Base-by-base conservation (phyloP, 1,139 yeast genomes). In the Pichia sp. region DNA sequence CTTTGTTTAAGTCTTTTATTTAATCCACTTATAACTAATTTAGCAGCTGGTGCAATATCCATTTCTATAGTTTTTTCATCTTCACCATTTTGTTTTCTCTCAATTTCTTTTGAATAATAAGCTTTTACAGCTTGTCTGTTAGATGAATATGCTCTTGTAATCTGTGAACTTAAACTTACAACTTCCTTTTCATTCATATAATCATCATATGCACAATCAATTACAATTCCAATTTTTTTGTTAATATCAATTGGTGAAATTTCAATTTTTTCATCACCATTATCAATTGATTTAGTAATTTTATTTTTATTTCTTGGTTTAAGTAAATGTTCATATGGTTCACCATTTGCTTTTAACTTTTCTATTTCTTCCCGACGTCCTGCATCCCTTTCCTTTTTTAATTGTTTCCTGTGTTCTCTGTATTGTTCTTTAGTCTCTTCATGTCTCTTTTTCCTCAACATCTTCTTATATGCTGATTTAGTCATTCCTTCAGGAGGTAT, bases 161-260 rank as follows among this genome's bases (percentile, higher is more conserved):
- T 74, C 66, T 92, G 98, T 53, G 81, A 78, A 9, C 90, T 79
- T 63, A 90, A 68, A 26, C 96, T 86, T 2, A 77, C 78, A 42
- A 86, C 77, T 61, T 92, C 97, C 63, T 74, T 82, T 38, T 81
- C 85, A 45, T 75, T 79, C 98, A 92, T 92, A 60, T 86, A 66
- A 40, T 86, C 89, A 62, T 92, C 98, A 65, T 92, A 92, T 29
- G 76, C 86, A 67, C 98, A 92, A 66, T 92, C 98, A 56, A 92
- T 65, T 26, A 89, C 69, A 36, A 90, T 74, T 5, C 69, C 69
- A 40, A 78, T 74, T 0, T 75, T 77, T 4, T 81, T 73, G 9
- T 67, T 65, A 56, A 58, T 63, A 58, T 58, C 69, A n/a, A 51
- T 48, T 29, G 52, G 52, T 9, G 45, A 38, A 34, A 49, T 40